Conservation (phyloP, 768 basidiomycete species). For the Ramaria sp. region DNA sequence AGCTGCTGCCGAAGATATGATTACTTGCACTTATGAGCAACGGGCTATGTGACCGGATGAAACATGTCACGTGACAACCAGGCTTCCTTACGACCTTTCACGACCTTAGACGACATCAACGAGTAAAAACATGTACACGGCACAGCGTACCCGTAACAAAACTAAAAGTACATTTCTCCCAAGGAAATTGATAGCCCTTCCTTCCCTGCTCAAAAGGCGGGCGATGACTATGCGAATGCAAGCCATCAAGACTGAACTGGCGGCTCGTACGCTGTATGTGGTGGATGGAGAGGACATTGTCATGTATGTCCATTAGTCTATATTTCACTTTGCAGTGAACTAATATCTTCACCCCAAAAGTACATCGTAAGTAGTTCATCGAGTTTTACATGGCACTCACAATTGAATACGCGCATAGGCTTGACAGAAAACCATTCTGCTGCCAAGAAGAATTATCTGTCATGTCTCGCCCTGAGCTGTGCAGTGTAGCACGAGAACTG, state of each 20-base stretch:
- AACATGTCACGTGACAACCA: background rate
- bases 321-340: background rate
- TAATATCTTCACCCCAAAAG: background rate
- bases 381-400: background rate
- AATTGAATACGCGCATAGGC: background rate
- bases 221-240: background rate
- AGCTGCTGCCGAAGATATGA: too few species aligned
- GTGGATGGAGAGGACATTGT: slow-evolving; percentile 5
- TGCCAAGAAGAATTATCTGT: slow-evolving; percentile 5
- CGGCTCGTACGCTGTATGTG: slow-evolving; percentile 5
- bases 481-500: slow-evolving; percentile 6
- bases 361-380: slow-evolving; percentile 1
- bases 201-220: slow-evolving; percentile 3
- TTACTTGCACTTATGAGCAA: too few species aligned
- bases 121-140: background rate
- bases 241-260: slow-evolving; percentile 1
- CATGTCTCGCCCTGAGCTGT: slow-evolving; percentile 5
- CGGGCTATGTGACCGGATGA: too few species aligned
- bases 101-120: background rate
- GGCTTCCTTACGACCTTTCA: background rate
- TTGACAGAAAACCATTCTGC: slow-evolving; percentile 8
- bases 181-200: background rate
- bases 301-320: background rate
- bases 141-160: background rate
- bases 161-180: background rate